These are phyloP conservation scores for Quillaja saponaria DNA, from an alignment of 306 rosid genomes.

Conservation along the genomic window DNA sequence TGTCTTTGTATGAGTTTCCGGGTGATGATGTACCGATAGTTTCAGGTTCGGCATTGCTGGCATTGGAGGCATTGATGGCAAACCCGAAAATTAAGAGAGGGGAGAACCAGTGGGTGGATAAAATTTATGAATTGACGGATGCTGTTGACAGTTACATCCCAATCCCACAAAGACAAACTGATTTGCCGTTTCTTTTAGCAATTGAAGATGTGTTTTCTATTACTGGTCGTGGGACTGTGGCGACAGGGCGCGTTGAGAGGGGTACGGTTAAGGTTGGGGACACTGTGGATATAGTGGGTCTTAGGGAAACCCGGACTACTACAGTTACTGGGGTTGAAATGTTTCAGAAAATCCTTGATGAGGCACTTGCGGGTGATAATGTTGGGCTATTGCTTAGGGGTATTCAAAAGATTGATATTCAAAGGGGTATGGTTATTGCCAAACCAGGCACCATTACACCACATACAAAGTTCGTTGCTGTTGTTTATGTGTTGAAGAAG, in stretches of 20 bases:
- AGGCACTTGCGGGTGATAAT: constrained; percentile 41
- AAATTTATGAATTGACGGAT: constrained; percentile 32
- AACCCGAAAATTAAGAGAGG: constrained; percentile 36
- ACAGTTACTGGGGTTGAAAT: constrained; percentile 41
- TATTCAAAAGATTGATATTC: constrained; percentile 34
- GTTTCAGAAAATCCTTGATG: constrained; percentile 38
- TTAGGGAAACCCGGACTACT: constrained; percentile 32
- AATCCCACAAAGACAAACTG: constrained; percentile 33
- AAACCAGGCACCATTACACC: constrained; percentile 34
- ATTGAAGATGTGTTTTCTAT: constrained; percentile 40
- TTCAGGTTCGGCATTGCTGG: constrained; percentile 40
- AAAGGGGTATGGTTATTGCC: constrained; percentile 39
- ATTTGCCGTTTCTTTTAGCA: constrained; percentile 34
- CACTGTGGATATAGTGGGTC: constrained; percentile 32
- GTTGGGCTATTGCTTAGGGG: constrained; percentile 41
- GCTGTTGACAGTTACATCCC: constrained; percentile 37
- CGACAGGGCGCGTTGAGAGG: constrained; percentile 38
- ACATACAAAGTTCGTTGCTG: constrained; percentile 31
- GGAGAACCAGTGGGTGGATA: constrained; percentile 40
- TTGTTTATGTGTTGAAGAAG: constrained; percentile 38
- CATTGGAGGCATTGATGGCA: constrained; percentile 35
- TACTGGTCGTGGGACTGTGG: constrained; percentile 40
- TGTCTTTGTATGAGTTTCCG: constrained; percentile 31
- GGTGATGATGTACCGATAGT: constrained; percentile 38
- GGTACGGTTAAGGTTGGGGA: constrained; percentile 36